Base-by-base conservation (phyloP, 352 stramenopile genomes). In the Pythium scleroteichum region DNA sequence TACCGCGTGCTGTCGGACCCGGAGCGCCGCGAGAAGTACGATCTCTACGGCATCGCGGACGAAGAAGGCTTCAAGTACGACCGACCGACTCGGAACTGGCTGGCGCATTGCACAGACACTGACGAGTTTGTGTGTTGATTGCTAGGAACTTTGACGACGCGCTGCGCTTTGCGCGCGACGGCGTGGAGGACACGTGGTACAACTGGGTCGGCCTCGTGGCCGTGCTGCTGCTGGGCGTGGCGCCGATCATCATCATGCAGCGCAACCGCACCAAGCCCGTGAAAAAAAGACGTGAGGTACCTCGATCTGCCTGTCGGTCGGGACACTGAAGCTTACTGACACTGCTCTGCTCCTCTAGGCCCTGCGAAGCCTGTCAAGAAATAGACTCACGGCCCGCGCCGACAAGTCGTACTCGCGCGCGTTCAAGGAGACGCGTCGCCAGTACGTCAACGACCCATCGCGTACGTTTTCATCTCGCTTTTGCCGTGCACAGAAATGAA, bases 141-240 rank as follows among this genome's bases (percentile, higher is more conserved):
- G n/a, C n/a, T 35, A 91, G 82, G 66, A 89, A 88, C 67, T 91
- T 91, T 70, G 82, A 89, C 55, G 82, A 91, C 58, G 82, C 82
- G 13, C 70, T 83, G 52, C 81, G 79, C 55, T 88, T 84, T 49
- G 77, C 79, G 27, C 71, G 75, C 26, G 78, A 88, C 17, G 79
- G 82, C 27, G 76, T 89, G 44, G 82, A 91, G 39, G 82, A 91
- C 64, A 83, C 82, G 54, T 62, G 82, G 62, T 68, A 76, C 66
- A 91, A 91, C 67, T 89, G 79, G 82, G 52, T 91, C 44, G 80
- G 76, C 2, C 72, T 91, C 40, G 61, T 82, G 50, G 72, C 74
- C 20, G 73, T 91, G 32, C 40, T 88, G 42, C 62, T 72, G 12
- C 32, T 85, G 23, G 78, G 82, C 32, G 42, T 91, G 46, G 54